Percentiles rank a stretch among this genome's conserved stretches.
phyloP scores from a whole-genome alignment of 805 yeast species.

The Yamadazyma scolyti region DNA sequence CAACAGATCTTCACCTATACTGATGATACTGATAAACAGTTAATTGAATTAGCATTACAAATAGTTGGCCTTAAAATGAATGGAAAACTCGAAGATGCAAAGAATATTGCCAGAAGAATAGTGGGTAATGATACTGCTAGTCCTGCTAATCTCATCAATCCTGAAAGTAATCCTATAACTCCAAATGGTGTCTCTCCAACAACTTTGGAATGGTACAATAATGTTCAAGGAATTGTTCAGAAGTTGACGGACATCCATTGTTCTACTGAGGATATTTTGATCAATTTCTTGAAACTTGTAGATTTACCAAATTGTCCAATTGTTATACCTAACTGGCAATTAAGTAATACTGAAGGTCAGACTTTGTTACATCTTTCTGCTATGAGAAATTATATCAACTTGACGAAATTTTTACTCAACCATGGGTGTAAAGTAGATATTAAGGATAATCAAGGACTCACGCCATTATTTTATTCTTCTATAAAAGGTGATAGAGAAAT shows the following conservation, averaged over 20 bases:
- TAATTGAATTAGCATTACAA: slow-evolving; percentile 92
- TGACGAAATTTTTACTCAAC: slow-evolving; percentile 63
- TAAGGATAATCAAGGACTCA: slow-evolving; percentile 74
- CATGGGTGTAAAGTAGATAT: slow-evolving; percentile 65
- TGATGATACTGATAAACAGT: slow-evolving; percentile 92
- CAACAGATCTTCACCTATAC: slow-evolving; percentile 81
- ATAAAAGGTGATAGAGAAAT: slow-evolving; percentile 68
- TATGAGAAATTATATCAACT: slow-evolving; percentile 61
- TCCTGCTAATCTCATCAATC: slow-evolving; percentile 2
- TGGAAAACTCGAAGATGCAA: slow-evolving; percentile 92
- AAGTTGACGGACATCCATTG: slow-evolving; percentile 42
- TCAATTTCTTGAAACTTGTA: slow-evolving; percentile 53
- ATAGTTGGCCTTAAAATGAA: slow-evolving; percentile 97
- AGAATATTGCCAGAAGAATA: slow-evolving; percentile 86
- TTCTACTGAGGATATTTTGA: slow-evolving; percentile 47
- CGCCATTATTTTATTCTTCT: slow-evolving; percentile 87
- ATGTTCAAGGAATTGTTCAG: slow-evolving; percentile 49
- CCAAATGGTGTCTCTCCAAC: slow-evolving; percentile 9
- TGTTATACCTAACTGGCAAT: slow-evolving; percentile 70
- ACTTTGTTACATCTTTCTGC: slow-evolving; percentile 85
- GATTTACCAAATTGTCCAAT: slow-evolving; percentile 62
- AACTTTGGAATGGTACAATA: slow-evolving; percentile 44
- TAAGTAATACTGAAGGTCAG: slow-evolving; percentile 81
- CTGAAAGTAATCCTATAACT: slow-evolving; percentile 19
- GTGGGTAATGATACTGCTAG: slow-evolving; percentile 56